Evolutionary conservation across 2,329 filamentous ascomycete genomes (phyloP), one percentile per base, ranked within the genome.

Genomic region (Samsoniella hepiali): DNA sequence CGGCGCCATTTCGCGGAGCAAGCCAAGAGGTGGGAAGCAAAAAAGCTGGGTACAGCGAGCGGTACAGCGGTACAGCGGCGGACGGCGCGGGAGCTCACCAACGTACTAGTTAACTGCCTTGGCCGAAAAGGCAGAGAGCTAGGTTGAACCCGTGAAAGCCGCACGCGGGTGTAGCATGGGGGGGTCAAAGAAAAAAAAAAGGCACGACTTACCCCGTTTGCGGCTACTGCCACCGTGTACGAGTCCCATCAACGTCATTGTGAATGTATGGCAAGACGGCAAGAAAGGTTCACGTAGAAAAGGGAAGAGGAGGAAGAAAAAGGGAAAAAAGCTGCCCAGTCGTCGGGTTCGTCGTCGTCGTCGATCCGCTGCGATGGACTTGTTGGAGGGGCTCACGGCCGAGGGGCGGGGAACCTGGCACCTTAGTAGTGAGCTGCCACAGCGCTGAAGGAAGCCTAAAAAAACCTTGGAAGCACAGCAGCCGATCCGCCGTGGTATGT

Each of bases 241-340:
- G n/a, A 62, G 58, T 45, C 58, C 58, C 49, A 62, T 54, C 11
- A 62, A 29, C 17, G 58, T 62, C 58, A 62, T 62, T 38, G 13
- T 62, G 58, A 44, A 36, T 22, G 15, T 36, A 55, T 50, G 31
- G 10, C 5, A 36, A 29, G 42, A 7, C 5, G 42, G 22, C 5
- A 11, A 5, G 32, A 38, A 11, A 32, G 3, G 36, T 40, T 13
- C 22, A 22, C 22, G 22, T 22, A 22, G 22, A 22, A 29, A 50
- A 8, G 15, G 47, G 3, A 32, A 42, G 45, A 36, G 11, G 32
- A 50, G 22, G 50, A 50, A 56, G n/a, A 17, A 47, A 45, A 15
- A 59, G 58, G 44, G 31, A 29, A 27, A 17, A 34, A 31, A 38
- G 49, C 29, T 38, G 36, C 27, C 22, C 22, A 22, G 34, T n/a